Base-by-base conservation (phyloP, 306 rosid species). In the Cucurbita moschata region DNA sequence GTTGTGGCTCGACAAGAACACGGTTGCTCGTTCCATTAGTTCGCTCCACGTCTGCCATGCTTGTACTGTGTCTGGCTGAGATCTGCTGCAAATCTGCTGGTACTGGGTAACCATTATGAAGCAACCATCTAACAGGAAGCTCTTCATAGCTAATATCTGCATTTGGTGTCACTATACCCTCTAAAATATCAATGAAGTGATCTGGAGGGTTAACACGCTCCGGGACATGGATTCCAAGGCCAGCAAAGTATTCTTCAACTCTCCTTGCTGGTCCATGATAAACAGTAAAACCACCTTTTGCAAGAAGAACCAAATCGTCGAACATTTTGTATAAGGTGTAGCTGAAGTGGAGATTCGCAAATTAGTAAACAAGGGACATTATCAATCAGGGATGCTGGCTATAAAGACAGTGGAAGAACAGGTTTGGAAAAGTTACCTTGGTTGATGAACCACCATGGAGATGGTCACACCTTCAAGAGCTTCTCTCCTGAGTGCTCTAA, bases 391-490 rank as follows among this genome's bases (percentile, higher is more conserved):
- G 21, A 3, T 10, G 8, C 42, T 7, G 14, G 73, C 57, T 23
- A 47, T 47, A 14, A 26, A 23, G 18, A 67, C 2, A 65, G n/a
- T 46, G 5, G 2, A 26, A 23, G 57, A 68, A 46, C 12, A 40
- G 10, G 73, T 68, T 58, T 26, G 43, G 50, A 70, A 74, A 78
- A 57, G 75, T 49, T 85, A 94, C 99, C 97, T 94, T 55, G 99
- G 99, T 87, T 94, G 99, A 81, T 94, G 99, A 82, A 94, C 99
- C 85, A 94, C 99, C 96, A 83, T 85, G 83, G 96, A 94, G 77
- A 94, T 83, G 74, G 92, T 94, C 46, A 94, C 97, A 69, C 97
- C 99, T 83, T 89, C 97, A 35, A 94, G 99, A 79, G 96, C 97
- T 88, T 94, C 97, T 30, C 96, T 96, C 82, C 89, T 81, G 58